Percentiles rank a stretch among this genome's conserved stretches.
Conservation (phyloP, 257 asterid species). For the Jaltomata sinuosa region DNA sequence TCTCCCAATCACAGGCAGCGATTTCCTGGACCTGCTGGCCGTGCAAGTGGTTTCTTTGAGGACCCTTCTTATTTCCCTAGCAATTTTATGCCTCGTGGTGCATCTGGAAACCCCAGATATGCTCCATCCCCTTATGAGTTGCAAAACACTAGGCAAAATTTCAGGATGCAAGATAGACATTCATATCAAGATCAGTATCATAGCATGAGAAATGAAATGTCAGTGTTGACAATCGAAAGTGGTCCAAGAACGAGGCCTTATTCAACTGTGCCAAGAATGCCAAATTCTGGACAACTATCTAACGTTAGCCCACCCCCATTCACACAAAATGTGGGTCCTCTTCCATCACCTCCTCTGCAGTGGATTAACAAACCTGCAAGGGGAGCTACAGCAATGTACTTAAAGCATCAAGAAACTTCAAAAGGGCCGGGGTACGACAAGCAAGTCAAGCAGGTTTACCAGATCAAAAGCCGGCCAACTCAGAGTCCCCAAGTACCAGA, state of each 20-base stretch:
- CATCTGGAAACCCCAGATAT: conserved; percentile 25
- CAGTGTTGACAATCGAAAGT: conserved; percentile 40
- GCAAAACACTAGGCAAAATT: conserved; percentile 30
- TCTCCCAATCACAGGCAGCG: conserved; percentile 33
- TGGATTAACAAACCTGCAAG: conserved; percentile 44
- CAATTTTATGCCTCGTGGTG: conserved; percentile 26
- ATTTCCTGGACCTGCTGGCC: conserved; percentile 33
- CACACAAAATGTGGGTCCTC: conserved; percentile 26
- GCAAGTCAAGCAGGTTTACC: conserved; percentile 55
- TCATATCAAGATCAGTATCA: conserved; percentile 36
- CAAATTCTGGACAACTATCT: conserved; percentile 22
- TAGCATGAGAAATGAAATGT: conserved; percentile 42
- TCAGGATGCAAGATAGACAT: conserved; percentile 30
- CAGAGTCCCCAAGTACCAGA: conserved; percentile 15
- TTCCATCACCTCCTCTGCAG: conserved; percentile 68
- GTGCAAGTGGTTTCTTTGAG: conserved; percentile 26
- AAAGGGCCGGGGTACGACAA: conserved; percentile 17
- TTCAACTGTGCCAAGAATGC: conserved; percentile 22
- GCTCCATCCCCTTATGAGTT: conserved; percentile 15
- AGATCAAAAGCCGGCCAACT: conserved; percentile 26
- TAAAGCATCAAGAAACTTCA: conserved; percentile 22
- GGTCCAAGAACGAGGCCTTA: conserved; percentile 19
- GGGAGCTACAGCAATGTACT: conserved; percentile 13
- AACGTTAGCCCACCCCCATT: conserved; percentile 11
- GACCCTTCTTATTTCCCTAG: conserved; percentile 22